A percentile compares a stretch with the other conserved stretches of the same genome.
Conservation (phyloP, 148 eudicot species). For the Pharnaceum exiguum region DNA sequence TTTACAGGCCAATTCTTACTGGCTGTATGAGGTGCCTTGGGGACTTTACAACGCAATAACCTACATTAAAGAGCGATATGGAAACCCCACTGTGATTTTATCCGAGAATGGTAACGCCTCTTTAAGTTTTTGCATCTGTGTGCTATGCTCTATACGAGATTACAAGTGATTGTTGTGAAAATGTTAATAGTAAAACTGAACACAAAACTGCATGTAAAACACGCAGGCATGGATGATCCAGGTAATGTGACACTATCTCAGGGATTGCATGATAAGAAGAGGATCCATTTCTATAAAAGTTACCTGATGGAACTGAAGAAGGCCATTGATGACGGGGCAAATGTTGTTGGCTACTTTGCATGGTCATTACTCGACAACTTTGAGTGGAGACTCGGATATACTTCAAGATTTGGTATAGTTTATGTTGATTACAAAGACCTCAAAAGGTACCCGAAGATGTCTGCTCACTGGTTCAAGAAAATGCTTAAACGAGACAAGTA, state of each 20-base stretch:
- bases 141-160: no score
- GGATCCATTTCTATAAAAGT: slow-evolving; percentile 68
- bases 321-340: slow-evolving; percentile 76
- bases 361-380: slow-evolving; percentile 96
- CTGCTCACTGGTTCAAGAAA: slow-evolving; percentile 82
- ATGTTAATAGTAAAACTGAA: no score
- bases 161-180: no score
- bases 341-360: slow-evolving; percentile 81
- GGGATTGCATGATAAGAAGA: slow-evolving; percentile 51
- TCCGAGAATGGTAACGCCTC: slow-evolving; percentile 76
- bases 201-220: not conserved
- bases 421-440: slow-evolving; percentile 79
- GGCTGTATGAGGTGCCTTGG: slow-evolving; percentile 91
- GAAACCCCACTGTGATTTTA: slow-evolving; percentile 70
- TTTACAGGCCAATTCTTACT: slow-evolving; percentile 64
- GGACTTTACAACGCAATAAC: slow-evolving; percentile 79
- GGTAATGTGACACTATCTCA: slow-evolving; percentile 58
- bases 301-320: slow-evolving; percentile 54
- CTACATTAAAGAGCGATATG: slow-evolving; percentile 75
- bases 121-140: no score
- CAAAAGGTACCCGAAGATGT: slow-evolving; percentile 79
- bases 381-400: slow-evolving; percentile 87
- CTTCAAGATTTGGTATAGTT: slow-evolving; percentile 87
- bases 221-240: slow-evolving; percentile 90
- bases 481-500: slow-evolving; percentile 31